Evolutionary conservation across 257 asterid species (phyloP).

Genomic region (Vinca minor): DNA sequence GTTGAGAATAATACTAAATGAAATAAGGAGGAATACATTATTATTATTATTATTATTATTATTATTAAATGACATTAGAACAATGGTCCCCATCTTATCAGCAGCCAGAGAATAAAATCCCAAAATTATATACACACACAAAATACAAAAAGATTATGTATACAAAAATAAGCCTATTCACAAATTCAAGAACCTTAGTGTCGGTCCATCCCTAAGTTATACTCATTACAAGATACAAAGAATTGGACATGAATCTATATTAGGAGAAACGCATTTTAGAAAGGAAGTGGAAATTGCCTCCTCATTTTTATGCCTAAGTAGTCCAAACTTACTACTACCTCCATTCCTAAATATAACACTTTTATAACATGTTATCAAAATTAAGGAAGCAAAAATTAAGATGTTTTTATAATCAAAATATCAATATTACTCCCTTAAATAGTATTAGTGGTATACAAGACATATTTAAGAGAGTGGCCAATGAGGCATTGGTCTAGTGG

Average conservation of each 20-base stretch:
- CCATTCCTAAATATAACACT: too few species aligned
- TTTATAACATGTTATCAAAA: too few species aligned
- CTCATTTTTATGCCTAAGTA: constrained; percentile 5
- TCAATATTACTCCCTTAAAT: too few species aligned
- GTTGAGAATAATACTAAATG: too few species aligned
- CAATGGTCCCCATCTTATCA: constrained; percentile 24
- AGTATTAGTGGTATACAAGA: too few species aligned
- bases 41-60: constrained; percentile 8
- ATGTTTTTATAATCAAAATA: too few species aligned
- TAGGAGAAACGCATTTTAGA: background rate
- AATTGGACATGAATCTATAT: background rate
- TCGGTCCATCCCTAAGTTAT: constrained; percentile 20
- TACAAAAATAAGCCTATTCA: constrained; percentile 4
- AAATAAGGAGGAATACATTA: constrained; percentile 20
- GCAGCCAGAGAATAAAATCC: constrained; percentile 20
- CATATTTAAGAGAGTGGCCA: too few species aligned
- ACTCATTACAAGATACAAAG: background rate
- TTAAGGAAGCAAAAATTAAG: too few species aligned
- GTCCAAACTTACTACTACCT: too few species aligned
- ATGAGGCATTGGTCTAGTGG: too few species aligned
- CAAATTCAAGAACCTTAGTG: background rate
- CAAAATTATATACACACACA: constrained; percentile 13
- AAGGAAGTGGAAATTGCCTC: background rate
- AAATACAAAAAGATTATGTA: constrained; percentile 19
- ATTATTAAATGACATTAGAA: constrained; percentile 17